Evolutionary conservation across 148 eudicot genomes (phyloP), one percentile per base, ranked within the genome.

Genomic region (Simmondsia chinensis): DNA sequence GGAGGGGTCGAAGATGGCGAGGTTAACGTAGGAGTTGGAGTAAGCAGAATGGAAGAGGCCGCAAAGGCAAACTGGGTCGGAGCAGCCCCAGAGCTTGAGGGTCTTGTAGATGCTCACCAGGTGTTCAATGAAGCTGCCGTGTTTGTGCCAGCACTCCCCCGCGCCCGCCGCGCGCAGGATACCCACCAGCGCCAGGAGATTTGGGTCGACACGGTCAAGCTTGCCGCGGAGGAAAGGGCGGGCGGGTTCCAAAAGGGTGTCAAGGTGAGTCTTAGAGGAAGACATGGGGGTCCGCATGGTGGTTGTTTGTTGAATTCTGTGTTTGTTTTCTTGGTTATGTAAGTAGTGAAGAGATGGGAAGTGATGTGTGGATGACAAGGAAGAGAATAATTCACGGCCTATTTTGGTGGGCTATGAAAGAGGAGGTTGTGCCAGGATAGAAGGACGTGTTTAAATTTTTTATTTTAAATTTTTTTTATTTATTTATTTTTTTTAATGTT

Each of bases 81-180:
- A 77, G 15, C 69, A 69, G 7, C 65, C 54, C 79, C 89, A 84
- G 2, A 89, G 79, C 43, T 73, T 79, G 24, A 91, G 85, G 20
- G 82, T 79, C 0, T 68, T 65, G 53, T 81, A 72, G 20, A 79
- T 67, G 51, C 75, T 85, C 15, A 82, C 12, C 6, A 91, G 79
- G 58, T 91, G 97, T 5, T 72, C 79, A 4, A 91, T 75, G 60
- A 91, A 91, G 39, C 75, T 82, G 43, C 97, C 97, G 39, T 91
- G 97, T 54, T 91, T 91, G 73, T 91, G 97, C 97, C 97, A 91
- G 68, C 97, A 91, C 59, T 91, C 95, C 0, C 85, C 93, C 12
- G 95, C 97, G 1, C 95, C 95, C 2, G 70, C 93, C 0, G 91
- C 69, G 6, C 70, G 59, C 6, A 89, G 77, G 13, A 89, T 82